Evolutionary conservation across 2,329 filamentous ascomycete species (phyloP), one percentile per base, ranked within the genome.

Genomic region (Xylariaceae sp.): DNA sequence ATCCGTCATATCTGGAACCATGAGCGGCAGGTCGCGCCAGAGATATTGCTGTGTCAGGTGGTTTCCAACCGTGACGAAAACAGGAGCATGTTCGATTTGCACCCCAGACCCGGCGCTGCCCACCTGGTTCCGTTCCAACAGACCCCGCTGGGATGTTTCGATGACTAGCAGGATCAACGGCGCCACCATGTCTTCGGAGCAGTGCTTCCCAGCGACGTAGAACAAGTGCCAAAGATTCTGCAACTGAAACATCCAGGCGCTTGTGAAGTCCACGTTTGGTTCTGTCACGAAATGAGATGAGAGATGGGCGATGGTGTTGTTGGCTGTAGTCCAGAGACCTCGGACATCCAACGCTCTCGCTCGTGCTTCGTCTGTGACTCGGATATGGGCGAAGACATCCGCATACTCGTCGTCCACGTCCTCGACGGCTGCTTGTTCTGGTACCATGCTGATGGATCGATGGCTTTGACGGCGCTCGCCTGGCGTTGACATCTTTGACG

Each of bases 151-250:
- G 1, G 59, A 57, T 13, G 41, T 61, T 46, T 61, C 59, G 36
- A 61, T 38, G 12, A 61, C 42, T 19, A 57, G 59, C 19, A 61
- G 53, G 5, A 61, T 45, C 11, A 59, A 39, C 12, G 59, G 53
- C 5, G 59, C 53, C 40, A 61, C 45, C 9, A 38, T 16, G 5
- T 50, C 45, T 40, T 59, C 55, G 17, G 38, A 36, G 28, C 57
- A 59, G 44, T 58, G n/a, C 18, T 57, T 55, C 2, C 55, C 57
- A 14, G 57, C 42, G 19, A 61, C 59, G 33, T 59, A 61, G 34
- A 59, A 61, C 14, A 61, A 48, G 31, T 61, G 59, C 59, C 59
- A 61, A 31, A 61, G 45, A 47, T 61, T 58, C 38, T 58, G 57
- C 11, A 61, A 55, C 42, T 61, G 59, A 40, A 57, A 54, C 2